These are phyloP conservation scores for Cryptococcus neoformans DNA, from an alignment of 1,284 basidiomycete species.

Conservation along the genomic window DNA sequence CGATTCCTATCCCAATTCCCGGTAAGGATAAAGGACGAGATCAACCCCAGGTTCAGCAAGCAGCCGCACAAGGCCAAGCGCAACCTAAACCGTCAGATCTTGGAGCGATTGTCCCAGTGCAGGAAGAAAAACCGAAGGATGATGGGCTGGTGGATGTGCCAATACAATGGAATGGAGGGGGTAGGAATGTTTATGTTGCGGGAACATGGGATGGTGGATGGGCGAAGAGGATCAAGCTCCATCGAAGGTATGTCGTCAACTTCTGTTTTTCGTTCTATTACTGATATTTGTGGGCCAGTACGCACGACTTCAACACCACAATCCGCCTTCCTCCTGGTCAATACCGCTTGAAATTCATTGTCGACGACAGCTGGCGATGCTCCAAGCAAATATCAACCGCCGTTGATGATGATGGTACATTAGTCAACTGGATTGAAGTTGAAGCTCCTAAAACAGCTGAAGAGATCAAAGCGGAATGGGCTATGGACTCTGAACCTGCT, in stretches of 20 bases:
- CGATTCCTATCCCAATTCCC: slow-evolving; percentile 25
- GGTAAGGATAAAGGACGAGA: slow-evolving; percentile 5
- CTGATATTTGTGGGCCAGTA: slow-evolving; percentile 19
- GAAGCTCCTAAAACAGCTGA: slow-evolving; percentile 44
- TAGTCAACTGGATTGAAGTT: slow-evolving; percentile 87
- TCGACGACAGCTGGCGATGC: slow-evolving; percentile 83
- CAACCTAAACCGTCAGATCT: no score
- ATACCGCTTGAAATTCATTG: slow-evolving; percentile 93
- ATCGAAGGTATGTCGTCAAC: slow-evolving; percentile 44
- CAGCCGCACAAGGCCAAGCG: background rate
- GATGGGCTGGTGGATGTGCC: slow-evolving; percentile 43
- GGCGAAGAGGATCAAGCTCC: slow-evolving; percentile 55
- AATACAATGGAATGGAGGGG: slow-evolving; percentile 50
- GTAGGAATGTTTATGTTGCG: slow-evolving; percentile 55
- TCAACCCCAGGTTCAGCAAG: background rate
- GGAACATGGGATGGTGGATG: slow-evolving; percentile 60
- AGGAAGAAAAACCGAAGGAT: slow-evolving; percentile 15
- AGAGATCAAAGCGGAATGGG: slow-evolving; percentile 47
- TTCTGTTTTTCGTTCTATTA: background rate
- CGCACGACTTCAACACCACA: slow-evolving; percentile 52
- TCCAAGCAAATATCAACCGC: slow-evolving; percentile 77
- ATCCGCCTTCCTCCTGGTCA: slow-evolving; percentile 77
- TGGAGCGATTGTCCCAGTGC: background rate
- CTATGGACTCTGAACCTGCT: slow-evolving; percentile 34
- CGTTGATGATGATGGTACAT: slow-evolving; percentile 89